Conservation (phyloP, 2,329 filamentous ascomycete genomes). For the Pestalotiopsis fici region DNA sequence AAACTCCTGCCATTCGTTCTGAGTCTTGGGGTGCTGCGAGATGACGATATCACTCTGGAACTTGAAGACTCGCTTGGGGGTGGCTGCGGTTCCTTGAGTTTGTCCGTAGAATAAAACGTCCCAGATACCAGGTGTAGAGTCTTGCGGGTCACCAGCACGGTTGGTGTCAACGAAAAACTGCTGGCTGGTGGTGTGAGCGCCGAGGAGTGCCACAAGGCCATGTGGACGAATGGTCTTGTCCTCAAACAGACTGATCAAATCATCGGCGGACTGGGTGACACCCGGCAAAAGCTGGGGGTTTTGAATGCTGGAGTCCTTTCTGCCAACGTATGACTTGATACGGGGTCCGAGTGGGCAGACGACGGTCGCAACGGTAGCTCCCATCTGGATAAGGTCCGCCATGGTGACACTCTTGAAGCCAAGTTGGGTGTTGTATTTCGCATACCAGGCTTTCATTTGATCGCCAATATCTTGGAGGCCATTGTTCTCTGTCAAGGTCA, state of each 20-base stretch:
- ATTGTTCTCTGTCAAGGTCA: slow-evolving; percentile 41
- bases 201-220: slow-evolving; percentile 54
- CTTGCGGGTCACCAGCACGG: slow-evolving; percentile 46
- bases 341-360: slow-evolving; percentile 46
- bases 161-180: slow-evolving; percentile 44
- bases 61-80: slow-evolving; percentile 38
- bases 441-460: slow-evolving; percentile 38
- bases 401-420: slow-evolving; percentile 40
- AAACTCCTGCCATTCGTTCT: slow-evolving; percentile 38
- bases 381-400: slow-evolving; percentile 58
- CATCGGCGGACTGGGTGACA: slow-evolving; percentile 43
- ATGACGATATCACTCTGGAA: slow-evolving; percentile 44
- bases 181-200: slow-evolving; percentile 53
- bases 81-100: slow-evolving; percentile 28
- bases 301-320: slow-evolving; percentile 42
- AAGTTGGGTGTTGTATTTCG: slow-evolving; percentile 29
- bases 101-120: slow-evolving; percentile 52
- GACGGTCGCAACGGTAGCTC: slow-evolving; percentile 49
- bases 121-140: slow-evolving; percentile 54
- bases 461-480: slow-evolving; percentile 46
- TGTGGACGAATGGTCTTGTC: slow-evolving; percentile 54
- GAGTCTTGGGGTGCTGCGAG: slow-evolving; percentile 35
- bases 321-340: slow-evolving; percentile 52
- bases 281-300: slow-evolving; percentile 45
- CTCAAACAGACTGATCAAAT: slow-evolving; percentile 48